Base-by-base conservation (phyloP, 2,329 filamentous ascomycete species). In the Arthroderma sp. region DNA sequence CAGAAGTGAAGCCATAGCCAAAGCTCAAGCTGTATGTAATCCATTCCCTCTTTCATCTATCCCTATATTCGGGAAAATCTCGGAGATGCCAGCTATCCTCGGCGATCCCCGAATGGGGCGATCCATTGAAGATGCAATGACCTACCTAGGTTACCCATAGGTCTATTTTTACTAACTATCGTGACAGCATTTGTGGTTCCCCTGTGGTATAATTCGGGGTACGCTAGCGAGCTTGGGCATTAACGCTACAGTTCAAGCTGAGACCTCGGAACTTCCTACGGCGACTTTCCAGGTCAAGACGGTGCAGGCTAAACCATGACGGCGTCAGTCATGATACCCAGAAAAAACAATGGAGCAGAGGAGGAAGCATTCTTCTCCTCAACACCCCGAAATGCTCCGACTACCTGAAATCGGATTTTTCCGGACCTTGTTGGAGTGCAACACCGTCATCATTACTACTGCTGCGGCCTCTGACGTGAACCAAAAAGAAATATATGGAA, bases 221-320 rank as follows among this genome's bases (percentile, higher is more conserved):
- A 87, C 86, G n/a, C 68, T 98, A 41, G 82, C 87, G n/a, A 87
- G 83, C 42, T 71, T 98, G 69, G 91, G 89, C 4, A 87, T 96
- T 55, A 81, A 81, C 55, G 88, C 88, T 6, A 93, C 82, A 1
- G 89, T 98, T 1, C 85, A 94, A 55, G 91, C 87, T 4, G 91
- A 95, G 66, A 84, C 83, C 44, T 82, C 73, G 45, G 89, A 94
- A 61, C 71, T 98, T 44, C 91, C 91, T 0, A 77, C 77, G 4
- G 91, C 89, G 32, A 85, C 88, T 1, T 98, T 98, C 62, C 91
- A 98, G 67, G 95, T 98, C 62, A 93, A 93, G 69, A 91, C 85
- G 34, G 69, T 82, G 42, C 74, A 78, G 28, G 64, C 74, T 30
- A 86, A 86, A 65, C 65, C 75, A 57, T 83, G 69, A 11, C 27